Evolutionary conservation across 768 basidiomycete species (phyloP), one percentile per base, ranked within the genome.

Genomic region (Clitopilus passeckerianus): DNA sequence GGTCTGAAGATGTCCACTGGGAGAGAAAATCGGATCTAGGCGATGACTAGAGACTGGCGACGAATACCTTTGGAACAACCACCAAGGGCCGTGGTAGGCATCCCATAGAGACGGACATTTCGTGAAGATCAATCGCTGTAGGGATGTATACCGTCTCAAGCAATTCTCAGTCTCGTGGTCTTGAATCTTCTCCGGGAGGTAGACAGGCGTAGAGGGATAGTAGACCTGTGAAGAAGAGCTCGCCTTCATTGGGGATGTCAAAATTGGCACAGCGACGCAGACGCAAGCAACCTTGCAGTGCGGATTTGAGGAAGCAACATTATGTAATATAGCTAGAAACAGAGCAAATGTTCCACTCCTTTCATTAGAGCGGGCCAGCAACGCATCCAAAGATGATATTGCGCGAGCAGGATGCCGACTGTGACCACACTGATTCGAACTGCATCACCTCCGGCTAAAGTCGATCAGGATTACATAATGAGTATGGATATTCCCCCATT

Each of bases 1-100:
- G 0, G 80, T 82, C 57, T 80, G 80, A 16, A 81, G 56, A 66
- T 82, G 78, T 1, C 80, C 80, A 61, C 79, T 80, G 30, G 18
- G 5, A 22, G 9, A 20, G 18, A 43, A 24, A 37, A 35, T 23
- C 15, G 14, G 18, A 20, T n/a, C 14, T 16, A 15, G n/a, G 33
- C 20, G 33, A 44, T n/a, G 37, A 20, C 10, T 24, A 10, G 22
- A 37, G 7, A 30, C 27, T n/a, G 27, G 23, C 18, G 24, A 63
- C 67, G 18, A 33, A 69, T 41, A 41, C 20, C 53, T 24, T 66
- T 64, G 68, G 54, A 56, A 66, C 59, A 74, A 66, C 70, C 70
- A 72, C 72, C 67, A 75, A 50, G 69, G 57, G 34, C 69, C 70
- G 41, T 58, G 60, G 59, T 72, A 72, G 23, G 60, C 30, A 16